Evolutionary conservation across 2,329 filamentous ascomycete species (phyloP).

Genomic region (Fusarium mangiferae): DNA sequence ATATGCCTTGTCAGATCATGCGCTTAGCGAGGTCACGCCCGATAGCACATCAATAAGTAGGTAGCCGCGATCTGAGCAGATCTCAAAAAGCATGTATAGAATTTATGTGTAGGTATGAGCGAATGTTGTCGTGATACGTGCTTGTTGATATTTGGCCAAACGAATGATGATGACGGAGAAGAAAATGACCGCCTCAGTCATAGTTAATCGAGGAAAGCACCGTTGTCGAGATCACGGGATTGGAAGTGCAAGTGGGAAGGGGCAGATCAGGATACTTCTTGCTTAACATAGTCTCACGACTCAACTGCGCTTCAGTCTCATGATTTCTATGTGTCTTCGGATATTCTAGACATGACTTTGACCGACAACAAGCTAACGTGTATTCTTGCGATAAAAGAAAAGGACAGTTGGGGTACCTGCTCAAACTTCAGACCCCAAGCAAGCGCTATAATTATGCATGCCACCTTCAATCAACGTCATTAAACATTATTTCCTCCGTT

Average conservation of each 20-base stretch:
- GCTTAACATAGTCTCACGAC: neutral
- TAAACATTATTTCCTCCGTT: conserved; percentile 38
- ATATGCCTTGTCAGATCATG: conserved; percentile 57
- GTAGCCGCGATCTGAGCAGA: conserved; percentile 72
- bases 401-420: neutral
- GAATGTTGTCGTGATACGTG: neutral
- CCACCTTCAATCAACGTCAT: conserved; percentile 4
- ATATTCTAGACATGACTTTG: neutral
- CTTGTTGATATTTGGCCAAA: neutral
- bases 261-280: neutral
- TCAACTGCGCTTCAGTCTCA: neutral
- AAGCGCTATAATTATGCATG: conserved; percentile 22
- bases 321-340: neutral
- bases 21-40: conserved; percentile 72
- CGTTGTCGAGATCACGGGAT: neutral
- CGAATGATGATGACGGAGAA: neutral
- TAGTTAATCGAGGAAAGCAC: neutral
- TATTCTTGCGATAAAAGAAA: neutral
- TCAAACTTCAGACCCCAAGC: conserved; percentile 7
- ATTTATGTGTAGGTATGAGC: neutral
- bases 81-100: conserved; percentile 55
- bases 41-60: conserved; percentile 71
- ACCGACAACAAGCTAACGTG: neutral
- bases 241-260: neutral
- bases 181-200: neutral